These are phyloP conservation scores for Galerina sulciceps DNA, from an alignment of 768 basidiomycete genomes.

Conservation along the genomic window DNA sequence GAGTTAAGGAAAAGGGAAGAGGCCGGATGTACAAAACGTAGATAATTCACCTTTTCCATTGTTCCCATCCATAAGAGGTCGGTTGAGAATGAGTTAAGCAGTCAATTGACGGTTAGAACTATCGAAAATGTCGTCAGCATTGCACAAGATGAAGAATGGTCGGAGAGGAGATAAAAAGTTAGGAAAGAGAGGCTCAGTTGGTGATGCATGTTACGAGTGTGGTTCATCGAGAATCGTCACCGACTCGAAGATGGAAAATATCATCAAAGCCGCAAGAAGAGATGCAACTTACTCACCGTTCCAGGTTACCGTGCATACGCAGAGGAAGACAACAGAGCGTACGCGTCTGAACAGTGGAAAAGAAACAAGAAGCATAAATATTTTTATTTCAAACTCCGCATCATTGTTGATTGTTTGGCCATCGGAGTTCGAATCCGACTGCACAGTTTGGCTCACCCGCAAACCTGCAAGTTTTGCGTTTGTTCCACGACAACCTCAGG, in stretches of 20 bases:
- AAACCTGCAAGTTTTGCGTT: conserved; percentile 5
- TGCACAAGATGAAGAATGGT: conserved; percentile 1
- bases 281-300: conserved; percentile 35
- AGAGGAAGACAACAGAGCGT: background rate
- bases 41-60: conserved; percentile 1
- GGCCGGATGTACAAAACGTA: background rate
- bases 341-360: too few relatives aligned
- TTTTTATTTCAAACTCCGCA: conserved; percentile 27
- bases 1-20: background rate
- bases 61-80: too few relatives aligned
- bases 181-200: conserved; percentile 44
- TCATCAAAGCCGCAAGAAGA: conserved; percentile 52
- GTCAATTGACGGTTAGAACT: too few relatives aligned
- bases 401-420: conserved; percentile 7
- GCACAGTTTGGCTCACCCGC: conserved; percentile 38
- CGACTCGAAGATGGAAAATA: conserved; percentile 72
- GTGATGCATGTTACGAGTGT: conserved; percentile 81
- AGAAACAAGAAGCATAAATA: background rate
- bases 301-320: background rate
- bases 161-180: conserved; percentile 13
- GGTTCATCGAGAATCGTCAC: conserved; percentile 75
- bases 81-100: too few relatives aligned
- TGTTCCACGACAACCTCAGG: background rate
- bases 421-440: conserved; percentile 42
- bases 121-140: background rate